These are phyloP conservation scores for Boletus sensibilis DNA, from an alignment of 768 basidiomycete species.

Conservation along the genomic window DNA sequence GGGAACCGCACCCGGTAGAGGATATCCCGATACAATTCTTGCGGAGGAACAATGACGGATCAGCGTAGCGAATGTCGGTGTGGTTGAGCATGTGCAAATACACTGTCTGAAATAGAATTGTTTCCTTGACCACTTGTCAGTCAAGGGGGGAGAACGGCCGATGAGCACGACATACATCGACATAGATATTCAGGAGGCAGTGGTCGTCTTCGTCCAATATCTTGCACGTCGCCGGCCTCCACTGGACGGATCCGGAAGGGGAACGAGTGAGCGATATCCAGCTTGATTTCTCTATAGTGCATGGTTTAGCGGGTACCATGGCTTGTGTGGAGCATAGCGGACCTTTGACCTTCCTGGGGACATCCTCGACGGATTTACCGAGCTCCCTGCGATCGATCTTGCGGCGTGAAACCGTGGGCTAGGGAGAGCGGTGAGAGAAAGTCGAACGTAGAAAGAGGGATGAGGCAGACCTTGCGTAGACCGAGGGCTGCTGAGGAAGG, in stretches of 20 bases:
- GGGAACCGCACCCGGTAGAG: conserved; percentile 49
- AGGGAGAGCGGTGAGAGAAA: conserved; percentile 13
- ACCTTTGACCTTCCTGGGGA: conserved; percentile 61
- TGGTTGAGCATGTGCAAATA: conserved; percentile 71
- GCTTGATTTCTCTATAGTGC: conserved; percentile 60
- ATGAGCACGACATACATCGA: conserved; percentile 54
- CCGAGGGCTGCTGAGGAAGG: conserved; percentile 49
- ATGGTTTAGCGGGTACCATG: neutral
- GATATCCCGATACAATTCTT: conserved; percentile 75
- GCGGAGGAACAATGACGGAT: conserved; percentile 73
- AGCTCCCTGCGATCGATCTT: conserved; percentile 53
- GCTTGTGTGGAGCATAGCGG: conserved; percentile 6
- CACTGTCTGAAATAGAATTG: conserved; percentile 69
- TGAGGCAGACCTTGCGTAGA: conserved; percentile 54
- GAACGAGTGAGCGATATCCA: conserved; percentile 64
- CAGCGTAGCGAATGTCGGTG: conserved; percentile 76
- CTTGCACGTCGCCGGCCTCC: conserved; percentile 73
- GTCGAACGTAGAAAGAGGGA: neutral
- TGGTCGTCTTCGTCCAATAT: conserved; percentile 65
- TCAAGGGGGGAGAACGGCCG: neutral
- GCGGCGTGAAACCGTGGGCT: conserved; percentile 51
- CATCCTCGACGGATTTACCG: conserved; percentile 42
- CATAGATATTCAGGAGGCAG: conserved; percentile 69
- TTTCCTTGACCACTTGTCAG: conserved; percentile 48
- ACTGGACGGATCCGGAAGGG: conserved; percentile 53